These are phyloP conservation scores for Eremochloa ophiuroides DNA, from an alignment of 176 grass and related monocot genomes.

Conservation along the genomic window DNA sequence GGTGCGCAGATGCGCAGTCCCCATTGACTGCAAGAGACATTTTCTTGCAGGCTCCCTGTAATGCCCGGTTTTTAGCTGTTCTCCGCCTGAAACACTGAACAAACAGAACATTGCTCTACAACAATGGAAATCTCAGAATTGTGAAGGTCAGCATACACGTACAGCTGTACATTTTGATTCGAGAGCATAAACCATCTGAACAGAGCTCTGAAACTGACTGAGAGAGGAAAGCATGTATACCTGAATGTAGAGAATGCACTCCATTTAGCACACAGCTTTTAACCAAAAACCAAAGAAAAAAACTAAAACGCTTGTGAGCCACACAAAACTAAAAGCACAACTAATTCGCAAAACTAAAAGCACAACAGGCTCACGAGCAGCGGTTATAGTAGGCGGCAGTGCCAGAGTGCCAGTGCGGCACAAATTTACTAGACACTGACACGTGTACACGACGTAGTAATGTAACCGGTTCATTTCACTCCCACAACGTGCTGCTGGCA, in stretches of 20 bases:
- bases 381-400: no score
- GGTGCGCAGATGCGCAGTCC: neutral
- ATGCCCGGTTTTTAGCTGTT: neutral
- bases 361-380: neutral
- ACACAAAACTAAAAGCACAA: neutral
- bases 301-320: neutral
- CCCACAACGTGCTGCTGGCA: conserved; percentile 29
- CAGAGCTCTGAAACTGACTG: neutral
- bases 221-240: neutral
- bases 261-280: neutral
- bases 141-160: neutral
- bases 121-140: neutral
- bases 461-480: neutral
- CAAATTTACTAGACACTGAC: no score
- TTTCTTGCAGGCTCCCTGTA: neutral
- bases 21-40: no score
- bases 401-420: no score
- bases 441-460: no score
- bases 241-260: neutral
- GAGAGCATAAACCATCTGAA: neutral
- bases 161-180: neutral
- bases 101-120: neutral
- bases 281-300: neutral
- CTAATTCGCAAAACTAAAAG: no score
- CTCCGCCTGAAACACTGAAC: neutral